Conservation (phyloP, 2,329 filamentous ascomycete species). For the Colletotrichum somersetense region DNA sequence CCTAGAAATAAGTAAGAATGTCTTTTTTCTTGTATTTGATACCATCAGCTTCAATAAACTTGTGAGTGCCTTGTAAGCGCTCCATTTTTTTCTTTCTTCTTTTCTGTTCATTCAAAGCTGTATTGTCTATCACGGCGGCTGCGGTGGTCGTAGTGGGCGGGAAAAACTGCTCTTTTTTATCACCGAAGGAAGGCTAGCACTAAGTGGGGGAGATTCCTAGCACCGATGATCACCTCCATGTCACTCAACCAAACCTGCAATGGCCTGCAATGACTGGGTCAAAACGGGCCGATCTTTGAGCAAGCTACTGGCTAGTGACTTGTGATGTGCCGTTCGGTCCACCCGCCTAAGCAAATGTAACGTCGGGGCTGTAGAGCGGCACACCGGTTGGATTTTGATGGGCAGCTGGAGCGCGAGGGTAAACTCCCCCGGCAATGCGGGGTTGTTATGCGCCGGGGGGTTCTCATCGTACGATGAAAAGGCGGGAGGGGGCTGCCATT, state of each 20-base stretch:
- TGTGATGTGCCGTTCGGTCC: neutral
- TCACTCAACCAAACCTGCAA: neutral
- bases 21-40: too few species aligned
- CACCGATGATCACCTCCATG: neutral
- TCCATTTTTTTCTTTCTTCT: too few species aligned
- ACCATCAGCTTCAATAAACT: too few species aligned
- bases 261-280: neutral
- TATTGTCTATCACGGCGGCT: too few species aligned
- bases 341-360: slow-evolving; percentile 10
- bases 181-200: too few species aligned
- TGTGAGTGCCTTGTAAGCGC: too few species aligned
- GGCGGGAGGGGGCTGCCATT: neutral
- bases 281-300: neutral
- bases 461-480: slow-evolving; percentile 1
- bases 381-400: neutral
- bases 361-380: slow-evolving; percentile 4
- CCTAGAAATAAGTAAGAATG: too few species aligned
- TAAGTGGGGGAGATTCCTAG: neutral
- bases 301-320: neutral
- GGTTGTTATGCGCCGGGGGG: neutral
- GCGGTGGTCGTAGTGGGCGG: too few species aligned
- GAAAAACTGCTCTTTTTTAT: too few species aligned
- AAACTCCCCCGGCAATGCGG: slow-evolving; percentile 25
- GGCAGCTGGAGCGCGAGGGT: slow-evolving; percentile 18
- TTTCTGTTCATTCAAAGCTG: too few species aligned